Conservation (phyloP, 1,284 basidiomycete genomes). For the Wallemia mellicola region DNA sequence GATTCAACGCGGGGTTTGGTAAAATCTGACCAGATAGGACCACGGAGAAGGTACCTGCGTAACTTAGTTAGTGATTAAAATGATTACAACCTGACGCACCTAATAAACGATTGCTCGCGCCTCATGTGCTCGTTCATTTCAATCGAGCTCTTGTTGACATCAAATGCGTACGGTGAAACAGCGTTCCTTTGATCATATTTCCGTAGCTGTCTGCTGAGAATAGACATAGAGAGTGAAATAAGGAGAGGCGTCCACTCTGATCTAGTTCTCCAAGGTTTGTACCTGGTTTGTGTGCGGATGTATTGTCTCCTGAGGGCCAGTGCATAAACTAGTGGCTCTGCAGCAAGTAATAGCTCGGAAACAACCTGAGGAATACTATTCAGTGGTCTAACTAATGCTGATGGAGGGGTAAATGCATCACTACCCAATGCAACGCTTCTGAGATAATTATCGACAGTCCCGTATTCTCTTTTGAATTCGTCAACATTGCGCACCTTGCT, state of each 20-base stretch:
- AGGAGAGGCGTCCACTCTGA: neutral
- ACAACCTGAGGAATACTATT: neutral
- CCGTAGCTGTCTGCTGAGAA: neutral
- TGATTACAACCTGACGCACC: neutral
- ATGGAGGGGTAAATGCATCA: constrained; percentile 32
- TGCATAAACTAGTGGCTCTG: neutral
- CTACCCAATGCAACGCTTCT: constrained; percentile 43
- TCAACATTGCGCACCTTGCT: constrained; percentile 25
- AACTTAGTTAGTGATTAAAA: neutral
- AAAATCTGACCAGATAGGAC: neutral
- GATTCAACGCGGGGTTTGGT: neutral
- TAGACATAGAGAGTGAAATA: neutral
- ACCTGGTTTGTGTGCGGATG: neutral
- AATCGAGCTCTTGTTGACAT: neutral
- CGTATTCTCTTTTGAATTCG: constrained; percentile 22
- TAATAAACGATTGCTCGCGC: neutral
- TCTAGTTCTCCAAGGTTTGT: neutral
- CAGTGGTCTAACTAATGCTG: constrained; percentile 25
- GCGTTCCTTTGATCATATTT: neutral
- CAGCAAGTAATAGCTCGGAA: neutral
- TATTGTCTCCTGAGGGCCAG: neutral
- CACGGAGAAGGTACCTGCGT: neutral
- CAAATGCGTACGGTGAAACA: neutral
- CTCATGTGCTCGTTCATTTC: neutral
- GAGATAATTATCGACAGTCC: constrained; percentile 38